Conservation (phyloP, 2,329 filamentous ascomycete species). For the Ascochyta fabae region DNA sequence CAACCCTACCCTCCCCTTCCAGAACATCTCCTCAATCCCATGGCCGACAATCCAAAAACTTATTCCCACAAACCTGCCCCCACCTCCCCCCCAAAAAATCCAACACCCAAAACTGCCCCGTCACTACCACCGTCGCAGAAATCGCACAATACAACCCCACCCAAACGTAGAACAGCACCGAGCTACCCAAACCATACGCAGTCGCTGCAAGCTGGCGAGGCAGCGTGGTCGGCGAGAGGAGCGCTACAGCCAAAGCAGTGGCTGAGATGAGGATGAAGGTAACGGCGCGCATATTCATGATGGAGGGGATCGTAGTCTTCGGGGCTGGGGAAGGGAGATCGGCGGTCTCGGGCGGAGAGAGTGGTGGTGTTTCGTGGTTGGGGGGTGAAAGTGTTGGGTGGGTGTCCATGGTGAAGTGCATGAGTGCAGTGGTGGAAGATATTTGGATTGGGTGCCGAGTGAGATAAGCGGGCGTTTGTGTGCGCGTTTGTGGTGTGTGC, state of each 20-base stretch:
- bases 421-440: background rate
- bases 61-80: constrained; percentile 17
- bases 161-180: background rate
- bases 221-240: background rate
- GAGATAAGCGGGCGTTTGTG: too few relatives aligned
- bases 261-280: background rate
- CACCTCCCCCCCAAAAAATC: background rate
- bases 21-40: constrained; percentile 5
- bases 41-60: constrained; percentile 16
- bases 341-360: background rate
- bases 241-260: background rate
- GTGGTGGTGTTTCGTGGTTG: background rate
- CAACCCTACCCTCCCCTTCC: too few relatives aligned
- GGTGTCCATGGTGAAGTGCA: background rate
- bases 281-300: background rate
- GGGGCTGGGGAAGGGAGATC: background rate
- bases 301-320: background rate
- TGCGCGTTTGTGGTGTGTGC: background rate
- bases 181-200: background rate
- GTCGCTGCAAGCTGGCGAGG: background rate
- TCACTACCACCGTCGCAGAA: background rate
- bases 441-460: background rate
- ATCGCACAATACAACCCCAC: background rate
- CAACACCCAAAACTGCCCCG: constrained; percentile 6
- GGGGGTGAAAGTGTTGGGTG: background rate